Conservation (phyloP, 208 protist genomes). For the Tritrichomonas musculus region DNA sequence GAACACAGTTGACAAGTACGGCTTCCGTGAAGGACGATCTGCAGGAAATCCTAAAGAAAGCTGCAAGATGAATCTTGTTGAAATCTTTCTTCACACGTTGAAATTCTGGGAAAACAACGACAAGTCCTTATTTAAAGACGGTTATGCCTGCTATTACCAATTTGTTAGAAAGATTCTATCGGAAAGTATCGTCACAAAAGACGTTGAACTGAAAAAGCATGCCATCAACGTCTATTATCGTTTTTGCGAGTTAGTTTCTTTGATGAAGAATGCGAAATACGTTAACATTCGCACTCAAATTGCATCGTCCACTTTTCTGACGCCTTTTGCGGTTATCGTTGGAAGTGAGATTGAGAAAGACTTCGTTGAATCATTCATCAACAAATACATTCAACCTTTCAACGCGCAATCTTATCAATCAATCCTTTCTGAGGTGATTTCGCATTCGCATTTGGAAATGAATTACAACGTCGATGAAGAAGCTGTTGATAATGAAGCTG, state of each 20-base stretch:
- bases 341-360: neutral
- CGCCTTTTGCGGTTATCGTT: neutral
- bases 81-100: neutral
- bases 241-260: neutral
- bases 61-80: neutral
- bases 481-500: too few species aligned
- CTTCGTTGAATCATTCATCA: neutral
- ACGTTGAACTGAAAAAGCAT: neutral
- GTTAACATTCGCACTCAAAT: neutral
- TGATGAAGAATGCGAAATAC: neutral
- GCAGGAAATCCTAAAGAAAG: neutral
- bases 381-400: neutral
- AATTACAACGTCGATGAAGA: too few species aligned
- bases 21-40: neutral
- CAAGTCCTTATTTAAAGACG: neutral
- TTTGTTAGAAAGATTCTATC: neutral
- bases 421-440: too few species aligned
- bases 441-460: too few species aligned
- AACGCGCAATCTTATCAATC: too few species aligned
- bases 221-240: neutral
- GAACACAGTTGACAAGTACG: neutral
- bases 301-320: neutral
- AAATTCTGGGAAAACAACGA: neutral
- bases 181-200: neutral
- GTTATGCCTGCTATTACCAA: too few species aligned